A percentile compares a stretch with the other conserved stretches of the same genome.
These are phyloP conservation scores for Purshia tridentata DNA, from an alignment of 306 rosid species.

Conservation along the genomic window DNA sequence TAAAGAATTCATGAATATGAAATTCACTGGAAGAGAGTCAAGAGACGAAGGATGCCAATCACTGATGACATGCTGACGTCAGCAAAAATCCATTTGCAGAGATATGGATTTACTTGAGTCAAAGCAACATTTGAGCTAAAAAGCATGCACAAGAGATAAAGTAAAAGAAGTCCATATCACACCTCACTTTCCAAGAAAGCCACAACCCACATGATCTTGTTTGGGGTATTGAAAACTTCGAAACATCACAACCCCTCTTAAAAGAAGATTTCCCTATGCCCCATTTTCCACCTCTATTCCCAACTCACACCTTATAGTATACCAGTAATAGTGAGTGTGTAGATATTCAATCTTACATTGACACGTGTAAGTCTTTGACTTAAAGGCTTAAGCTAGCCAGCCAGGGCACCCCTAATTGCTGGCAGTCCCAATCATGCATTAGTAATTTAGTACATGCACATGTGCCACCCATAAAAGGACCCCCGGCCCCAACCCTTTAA, in stretches of 20 bases:
- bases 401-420: conserved; percentile 22
- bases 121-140: conserved; percentile 27
- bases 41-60: not conserved
- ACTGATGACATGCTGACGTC: not conserved
- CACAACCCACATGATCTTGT: conserved; percentile 73
- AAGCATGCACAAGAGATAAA: conserved; percentile 19
- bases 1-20: not conserved
- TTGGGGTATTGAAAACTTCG: conserved; percentile 53
- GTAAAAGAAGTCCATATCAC: conserved; percentile 37
- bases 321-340: not conserved
- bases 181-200: conserved; percentile 63
- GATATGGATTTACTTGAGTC: conserved; percentile 22
- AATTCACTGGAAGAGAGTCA: not conserved
- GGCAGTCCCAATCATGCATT: conserved; percentile 54
- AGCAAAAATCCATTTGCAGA: not conserved
- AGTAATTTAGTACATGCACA: conserved; percentile 25
- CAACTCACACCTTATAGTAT: conserved; percentile 36
- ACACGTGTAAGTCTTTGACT: conserved; percentile 41
- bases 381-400: conserved; percentile 31
- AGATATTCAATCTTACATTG: not conserved
- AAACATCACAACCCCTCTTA: conserved; percentile 44
- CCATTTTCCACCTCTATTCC: conserved; percentile 13
- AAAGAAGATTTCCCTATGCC: conserved; percentile 37
- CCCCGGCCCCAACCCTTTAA: conserved; percentile 39
- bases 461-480: conserved; percentile 44